These are phyloP conservation scores for Filobasidium uniguttulatum DNA, from an alignment of 1,284 basidiomycete species.

Conservation along the genomic window DNA sequence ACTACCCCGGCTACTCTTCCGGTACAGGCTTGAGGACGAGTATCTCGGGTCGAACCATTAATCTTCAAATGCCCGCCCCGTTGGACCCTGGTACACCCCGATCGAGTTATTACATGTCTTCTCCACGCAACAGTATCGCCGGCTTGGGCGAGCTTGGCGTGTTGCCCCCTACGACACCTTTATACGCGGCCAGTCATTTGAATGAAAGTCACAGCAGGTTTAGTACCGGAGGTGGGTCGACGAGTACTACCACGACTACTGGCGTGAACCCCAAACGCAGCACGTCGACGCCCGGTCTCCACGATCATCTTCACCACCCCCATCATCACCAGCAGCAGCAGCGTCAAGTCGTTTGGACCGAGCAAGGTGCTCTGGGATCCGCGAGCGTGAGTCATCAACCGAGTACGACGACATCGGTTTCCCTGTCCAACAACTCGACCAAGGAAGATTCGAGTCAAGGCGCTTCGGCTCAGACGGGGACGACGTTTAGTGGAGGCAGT, in stretches of 20 bases:
- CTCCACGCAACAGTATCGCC: background rate
- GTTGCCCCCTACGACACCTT: background rate
- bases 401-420: no score
- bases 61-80: conserved; percentile 23
- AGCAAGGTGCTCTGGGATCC: no score
- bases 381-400: no score
- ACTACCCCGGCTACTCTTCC: conserved; percentile 14
- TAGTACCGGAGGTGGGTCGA: background rate
- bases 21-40: conserved; percentile 19
- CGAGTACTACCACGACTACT: background rate
- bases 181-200: no score
- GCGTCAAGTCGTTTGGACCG: no score
- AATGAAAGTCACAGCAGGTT: no score
- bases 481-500: no score
- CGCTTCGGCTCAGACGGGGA: no score
- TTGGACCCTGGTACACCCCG: conserved; percentile 12
- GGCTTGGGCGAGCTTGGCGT: background rate
- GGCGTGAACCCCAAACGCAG: background rate
- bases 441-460: no score
- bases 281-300: background rate
- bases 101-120: conserved; percentile 9
- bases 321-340: background rate
- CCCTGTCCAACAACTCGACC: no score
- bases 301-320: background rate
- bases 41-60: conserved; percentile 24